phyloP scores from a whole-genome alignment of 23 red algal species.

The Gracilaria vermiculophylla region DNA sequence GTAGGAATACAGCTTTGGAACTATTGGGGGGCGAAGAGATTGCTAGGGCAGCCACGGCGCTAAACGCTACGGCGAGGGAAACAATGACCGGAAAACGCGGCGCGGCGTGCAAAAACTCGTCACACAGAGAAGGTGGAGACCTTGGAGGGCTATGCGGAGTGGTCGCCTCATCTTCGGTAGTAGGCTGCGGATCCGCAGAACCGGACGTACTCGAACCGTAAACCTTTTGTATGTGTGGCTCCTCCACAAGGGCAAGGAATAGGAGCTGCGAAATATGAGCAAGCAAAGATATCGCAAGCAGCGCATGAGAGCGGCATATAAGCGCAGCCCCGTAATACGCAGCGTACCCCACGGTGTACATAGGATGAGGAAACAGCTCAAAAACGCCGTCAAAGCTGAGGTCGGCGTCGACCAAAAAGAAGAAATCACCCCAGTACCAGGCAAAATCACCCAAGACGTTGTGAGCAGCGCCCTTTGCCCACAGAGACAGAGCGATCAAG shows the following conservation, averaged over 20 bases:
- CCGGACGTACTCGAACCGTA: slow-evolving; percentile 40
- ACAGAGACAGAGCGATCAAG: slow-evolving; percentile 73
- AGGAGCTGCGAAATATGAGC: slow-evolving; percentile 84
- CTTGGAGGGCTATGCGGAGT: not conserved
- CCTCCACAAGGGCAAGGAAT: slow-evolving; percentile 89
- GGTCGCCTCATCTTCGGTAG: not conserved
- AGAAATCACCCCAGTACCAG: slow-evolving; percentile 99
- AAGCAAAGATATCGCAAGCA: slow-evolving; percentile 80
- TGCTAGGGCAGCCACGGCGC: not conserved
- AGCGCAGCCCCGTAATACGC: slow-evolving; percentile 91
- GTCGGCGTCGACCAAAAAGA: slow-evolving; percentile 84
- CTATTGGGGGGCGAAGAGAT: slow-evolving; percentile 13
- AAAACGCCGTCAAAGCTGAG: slow-evolving; percentile 95
- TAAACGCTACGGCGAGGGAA: not conserved
- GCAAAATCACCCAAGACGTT: slow-evolving; percentile 90
- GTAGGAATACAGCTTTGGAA: not conserved
- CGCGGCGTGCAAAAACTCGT: slow-evolving; percentile 25
- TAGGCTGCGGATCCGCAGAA: not conserved
- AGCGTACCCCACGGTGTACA: slow-evolving; percentile 99
- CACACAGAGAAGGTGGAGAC: not conserved
- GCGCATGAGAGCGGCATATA: slow-evolving; percentile 70
- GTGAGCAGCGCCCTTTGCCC: slow-evolving; percentile 87
- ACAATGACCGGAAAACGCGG: slow-evolving; percentile 9
- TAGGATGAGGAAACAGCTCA: slow-evolving; percentile 97
- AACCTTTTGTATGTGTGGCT: slow-evolving; percentile 92